Evolutionary conservation across 2,329 filamentous ascomycete species (phyloP), one percentile per base, ranked within the genome.

Genomic region (Ophiostoma angusticollis): DNA sequence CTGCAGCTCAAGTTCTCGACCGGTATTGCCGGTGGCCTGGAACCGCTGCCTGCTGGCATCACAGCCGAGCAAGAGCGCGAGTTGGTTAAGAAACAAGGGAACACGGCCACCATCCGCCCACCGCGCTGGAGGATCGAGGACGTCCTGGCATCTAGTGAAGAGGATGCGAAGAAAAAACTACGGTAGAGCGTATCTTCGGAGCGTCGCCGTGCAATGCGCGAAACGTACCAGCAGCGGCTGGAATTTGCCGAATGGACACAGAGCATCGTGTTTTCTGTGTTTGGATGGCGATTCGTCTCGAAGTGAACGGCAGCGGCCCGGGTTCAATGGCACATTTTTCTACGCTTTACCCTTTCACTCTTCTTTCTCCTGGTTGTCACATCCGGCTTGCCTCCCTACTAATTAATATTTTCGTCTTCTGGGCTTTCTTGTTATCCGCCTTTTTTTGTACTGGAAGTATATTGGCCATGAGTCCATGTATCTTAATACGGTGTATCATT

Each of bases 1-100:
- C 65, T 98, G 40, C 87, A 96, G 61, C 71, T 98, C 56, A 96
- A 95, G 65, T 95, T 93, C 63, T 93, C 86, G n/a, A 93, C 84
- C 12, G 91, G 91, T 49, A 76, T 95, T 52, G 89, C 91, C 11
- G 91, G 91, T 47, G 91, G 91, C 41, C 75, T 83, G 27, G 74
- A 84, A 35, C 79, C 83, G 8, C 68, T 89, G 3, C 78, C 79
- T 4, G 80, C 83, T 25, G 81, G 76, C 13, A 68, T 84, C 28
- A 71, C 73, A 0, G 69, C 76, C 9, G 77, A 89, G 54, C 77
- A 80, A 56, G 83, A 93, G 59, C 65, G 70, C 45, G 74, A 82
- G 51, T 76, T 76, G 69, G 65, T 70, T 40, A 69, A 68, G 51
- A 66, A 67, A 40, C 73, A 70, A 34, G 72, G 73, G 29, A 59